Percentiles rank a stretch among this genome's conserved stretches.
Evolutionary conservation across 2,329 filamentous ascomycete genomes (phyloP).

Genomic region (Neopestalotiopsis sp.): DNA sequence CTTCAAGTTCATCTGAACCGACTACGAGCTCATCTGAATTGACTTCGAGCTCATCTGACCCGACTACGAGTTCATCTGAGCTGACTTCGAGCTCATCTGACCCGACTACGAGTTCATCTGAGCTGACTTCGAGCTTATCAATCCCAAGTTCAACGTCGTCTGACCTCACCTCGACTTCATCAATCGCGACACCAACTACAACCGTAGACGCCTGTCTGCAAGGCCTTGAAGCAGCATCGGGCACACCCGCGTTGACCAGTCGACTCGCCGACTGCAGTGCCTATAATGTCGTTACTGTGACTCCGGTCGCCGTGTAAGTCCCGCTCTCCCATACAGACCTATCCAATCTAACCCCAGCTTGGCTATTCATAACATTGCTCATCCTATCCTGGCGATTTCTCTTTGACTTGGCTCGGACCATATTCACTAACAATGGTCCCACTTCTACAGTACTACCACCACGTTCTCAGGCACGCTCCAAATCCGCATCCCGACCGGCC

Average conservation of each 20-base stretch:
- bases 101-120: neutral
- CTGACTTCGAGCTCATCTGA: neutral
- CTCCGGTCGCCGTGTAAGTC: neutral
- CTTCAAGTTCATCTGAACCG: neutral
- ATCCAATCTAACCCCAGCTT: neutral
- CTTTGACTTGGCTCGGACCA: neutral
- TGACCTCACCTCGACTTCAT: neutral
- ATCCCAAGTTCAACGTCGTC: neutral
- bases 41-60: neutral
- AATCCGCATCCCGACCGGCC: neutral
- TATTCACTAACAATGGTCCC: neutral
- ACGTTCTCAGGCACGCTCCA: neutral
- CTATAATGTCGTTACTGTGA: neutral
- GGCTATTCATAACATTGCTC: neutral
- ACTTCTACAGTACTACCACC: neutral
- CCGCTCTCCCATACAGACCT: neutral
- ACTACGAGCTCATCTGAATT: neutral
- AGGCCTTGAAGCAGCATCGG: neutral
- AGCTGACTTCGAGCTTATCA: neutral
- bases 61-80: neutral
- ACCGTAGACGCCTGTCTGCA: neutral
- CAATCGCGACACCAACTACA: neutral
- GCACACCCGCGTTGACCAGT: neutral
- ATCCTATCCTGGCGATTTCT: slow-evolving; percentile 1
- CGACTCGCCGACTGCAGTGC: neutral